Evolutionary conservation across 2,329 filamentous ascomycete species (phyloP).

Genomic region (Clathrospora elynae): DNA sequence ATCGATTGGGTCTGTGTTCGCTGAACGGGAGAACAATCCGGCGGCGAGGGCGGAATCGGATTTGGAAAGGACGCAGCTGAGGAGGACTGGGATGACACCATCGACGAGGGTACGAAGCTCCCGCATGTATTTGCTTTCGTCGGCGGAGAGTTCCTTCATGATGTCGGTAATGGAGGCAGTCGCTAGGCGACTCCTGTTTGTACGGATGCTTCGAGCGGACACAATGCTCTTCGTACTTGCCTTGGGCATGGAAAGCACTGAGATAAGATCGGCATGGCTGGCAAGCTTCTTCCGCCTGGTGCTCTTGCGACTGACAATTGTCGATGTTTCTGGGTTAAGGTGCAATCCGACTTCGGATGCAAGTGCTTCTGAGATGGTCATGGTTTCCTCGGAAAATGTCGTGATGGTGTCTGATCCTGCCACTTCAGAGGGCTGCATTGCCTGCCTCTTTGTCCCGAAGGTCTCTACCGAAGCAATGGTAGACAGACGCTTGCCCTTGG

Average conservation of each 20-base stretch:
- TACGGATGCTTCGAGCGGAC: conserved; percentile 78
- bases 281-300: conserved; percentile 71
- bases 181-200: conserved; percentile 68
- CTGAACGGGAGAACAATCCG: conserved; percentile 68
- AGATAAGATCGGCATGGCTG: conserved; percentile 92
- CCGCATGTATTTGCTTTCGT: conserved; percentile 85
- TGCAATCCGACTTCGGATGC: conserved; percentile 39
- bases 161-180: conserved; percentile 75
- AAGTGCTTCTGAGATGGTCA: conserved; percentile 25
- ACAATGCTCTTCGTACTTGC: conserved; percentile 70
- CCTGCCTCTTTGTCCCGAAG: conserved; percentile 47
- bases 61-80: conserved; percentile 81
- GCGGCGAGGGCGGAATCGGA: conserved; percentile 67
- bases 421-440: conserved; percentile 36
- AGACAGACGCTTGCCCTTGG: conserved; percentile 61
- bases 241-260: conserved; percentile 77
- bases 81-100: conserved; percentile 89
- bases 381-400: conserved; percentile 24
- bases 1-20: conserved; percentile 61
- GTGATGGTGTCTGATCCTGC: conserved; percentile 33
- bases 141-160: conserved; percentile 77
- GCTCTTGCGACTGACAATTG: conserved; percentile 53
- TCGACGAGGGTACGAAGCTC: conserved; percentile 93
- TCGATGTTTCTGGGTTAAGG: conserved; percentile 41
- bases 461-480: conserved; percentile 65